Evolutionary conservation across 2,329 filamentous ascomycete species (phyloP).

Genomic region (Epichloe coenophiala): DNA sequence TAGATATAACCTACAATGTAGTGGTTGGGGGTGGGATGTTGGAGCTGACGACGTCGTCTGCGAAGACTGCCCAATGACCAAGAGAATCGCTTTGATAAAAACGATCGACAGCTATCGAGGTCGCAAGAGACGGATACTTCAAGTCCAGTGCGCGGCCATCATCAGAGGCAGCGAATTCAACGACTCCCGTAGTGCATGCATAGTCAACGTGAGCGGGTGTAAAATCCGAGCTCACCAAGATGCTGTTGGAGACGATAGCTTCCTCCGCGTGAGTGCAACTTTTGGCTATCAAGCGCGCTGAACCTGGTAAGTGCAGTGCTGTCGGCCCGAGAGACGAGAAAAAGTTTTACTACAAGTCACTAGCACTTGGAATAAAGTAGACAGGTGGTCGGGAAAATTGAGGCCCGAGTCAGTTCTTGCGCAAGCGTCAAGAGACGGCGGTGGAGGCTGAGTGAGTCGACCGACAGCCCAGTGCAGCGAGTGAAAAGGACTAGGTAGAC

Average conservation of each 20-base stretch:
- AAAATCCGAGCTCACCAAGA: not conserved
- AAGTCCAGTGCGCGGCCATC: constrained; percentile 2
- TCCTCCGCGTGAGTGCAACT: not conserved
- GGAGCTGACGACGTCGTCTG: not conserved
- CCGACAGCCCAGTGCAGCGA: not conserved
- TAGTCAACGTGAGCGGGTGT: constrained; percentile 1
- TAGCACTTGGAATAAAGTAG: not conserved
- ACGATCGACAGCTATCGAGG: not conserved
- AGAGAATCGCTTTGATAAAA: not conserved
- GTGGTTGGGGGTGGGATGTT: not conserved
- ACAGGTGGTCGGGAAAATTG: not conserved
- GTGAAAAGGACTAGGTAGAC: not conserved
- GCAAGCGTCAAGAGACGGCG: not conserved
- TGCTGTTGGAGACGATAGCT: not conserved
- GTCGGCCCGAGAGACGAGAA: not conserved
- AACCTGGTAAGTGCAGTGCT: not conserved
- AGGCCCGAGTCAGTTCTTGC: not conserved
- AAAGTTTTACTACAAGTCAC: not conserved
- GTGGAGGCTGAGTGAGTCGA: not conserved
- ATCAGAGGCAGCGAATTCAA: not conserved
- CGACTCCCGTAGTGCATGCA: constrained; percentile 4
- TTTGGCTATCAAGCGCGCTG: not conserved
- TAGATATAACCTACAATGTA: not conserved
- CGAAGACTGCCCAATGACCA: not conserved
- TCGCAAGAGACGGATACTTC: not conserved